A percentile compares a stretch with the other conserved stretches of the same genome.
phyloP scores from a whole-genome alignment of 768 basidiomycete species.

The Phylloporus scabripes region DNA sequence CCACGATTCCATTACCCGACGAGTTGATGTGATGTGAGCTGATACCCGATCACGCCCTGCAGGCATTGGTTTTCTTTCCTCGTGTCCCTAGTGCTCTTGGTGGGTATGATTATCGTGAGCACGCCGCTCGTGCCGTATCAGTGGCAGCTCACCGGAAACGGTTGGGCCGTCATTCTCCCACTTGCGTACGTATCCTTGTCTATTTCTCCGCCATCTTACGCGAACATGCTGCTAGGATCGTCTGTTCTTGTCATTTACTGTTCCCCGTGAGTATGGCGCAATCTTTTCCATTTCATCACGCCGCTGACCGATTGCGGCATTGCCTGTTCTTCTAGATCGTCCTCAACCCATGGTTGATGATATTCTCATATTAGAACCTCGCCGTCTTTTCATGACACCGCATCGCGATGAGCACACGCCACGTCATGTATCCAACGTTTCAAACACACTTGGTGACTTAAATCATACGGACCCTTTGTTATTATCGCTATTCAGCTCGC shows the following conservation, averaged over 20 bases:
- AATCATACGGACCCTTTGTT: too few species aligned
- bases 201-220: not conserved
- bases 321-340: conserved; percentile 47
- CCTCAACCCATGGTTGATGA: conserved; percentile 86
- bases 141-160: conserved; percentile 56
- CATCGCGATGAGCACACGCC: not conserved
- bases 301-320: conserved; percentile 14
- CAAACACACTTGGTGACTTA: too few species aligned
- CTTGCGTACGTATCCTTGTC: conserved; percentile 49
- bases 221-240: conserved; percentile 39
- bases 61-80: conserved; percentile 39
- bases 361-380: conserved; percentile 55
- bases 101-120: conserved; percentile 57
- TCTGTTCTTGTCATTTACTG: conserved; percentile 59
- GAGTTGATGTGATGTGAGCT: conserved; percentile 7
- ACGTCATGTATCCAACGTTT: not conserved
- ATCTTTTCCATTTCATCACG: conserved; percentile 7
- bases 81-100: conserved; percentile 44
- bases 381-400: conserved; percentile 7
- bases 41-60: conserved; percentile 10
- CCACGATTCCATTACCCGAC: conserved; percentile 1
- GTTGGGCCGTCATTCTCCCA: conserved; percentile 75
- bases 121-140: conserved; percentile 51
- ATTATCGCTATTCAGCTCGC: too few species aligned
- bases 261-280: conserved; percentile 58